Evolutionary conservation across 1,139 yeast species (phyloP), one percentile per base, ranked within the genome.

Genomic region (Taphrina wiesneri): DNA sequence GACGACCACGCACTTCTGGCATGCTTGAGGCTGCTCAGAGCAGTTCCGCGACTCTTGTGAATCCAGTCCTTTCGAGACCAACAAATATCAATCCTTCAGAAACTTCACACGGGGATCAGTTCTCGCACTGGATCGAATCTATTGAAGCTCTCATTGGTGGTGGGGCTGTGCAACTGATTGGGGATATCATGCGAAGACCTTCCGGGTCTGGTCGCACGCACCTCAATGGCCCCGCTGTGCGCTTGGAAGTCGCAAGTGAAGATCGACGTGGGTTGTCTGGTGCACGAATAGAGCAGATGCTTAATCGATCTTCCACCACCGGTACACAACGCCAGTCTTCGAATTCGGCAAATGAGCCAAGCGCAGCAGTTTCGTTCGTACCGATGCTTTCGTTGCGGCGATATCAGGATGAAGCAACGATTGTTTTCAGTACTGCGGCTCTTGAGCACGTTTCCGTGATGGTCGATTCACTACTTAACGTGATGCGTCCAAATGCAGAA

Each of bases 341-440:
- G 23, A 47, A 28, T 17, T n/a, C 6, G 19, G 21, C 59, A 21
- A 70, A 68, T n/a, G 74, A 72, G 62, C 70, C 71, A 1, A 64
- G 72, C 46, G 54, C 69, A 17, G 59, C 67, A n/a, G 62, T 72
- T 25, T 70, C 68, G 30, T 63, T 75, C 15, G 70, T 68, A 13
- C 77, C 88, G 53, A 83, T 83, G 69, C 82, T 90, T 0, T 85
- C 92, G 0, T 72, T 77, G 13, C 87, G 87, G 66, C 81, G 96
- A 70, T 90, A 96, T 96, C 77, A 77, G 49, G 90, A 88, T 60
- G 79, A 83, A 9, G 77, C 82, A 63, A 77, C 80, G 45, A 77
- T 84, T 76, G 83, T 83, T 70, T 81, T 81, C 70, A 81, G 80
- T 17, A 79, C 78, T 41, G 77, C 77, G 17, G 77, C 76, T 51